phyloP scores from a whole-genome alignment of 1,284 basidiomycete genomes.

The Sporisorium sorghi region DNA sequence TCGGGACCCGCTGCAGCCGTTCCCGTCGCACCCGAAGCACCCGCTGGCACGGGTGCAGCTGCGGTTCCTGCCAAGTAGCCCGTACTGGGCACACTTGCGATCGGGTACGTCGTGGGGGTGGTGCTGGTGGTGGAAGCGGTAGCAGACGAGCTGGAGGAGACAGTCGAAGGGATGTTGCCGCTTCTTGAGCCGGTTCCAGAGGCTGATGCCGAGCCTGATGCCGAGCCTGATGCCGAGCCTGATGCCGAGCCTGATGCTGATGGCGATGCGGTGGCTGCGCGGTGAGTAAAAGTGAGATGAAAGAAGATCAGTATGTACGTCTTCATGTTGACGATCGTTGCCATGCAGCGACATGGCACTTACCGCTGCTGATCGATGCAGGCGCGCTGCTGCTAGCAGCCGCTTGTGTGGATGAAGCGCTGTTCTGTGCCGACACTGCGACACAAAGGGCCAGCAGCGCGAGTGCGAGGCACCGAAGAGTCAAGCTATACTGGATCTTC shows the following conservation, averaged over 20 bases:
- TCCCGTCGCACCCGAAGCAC: conserved; percentile 23
- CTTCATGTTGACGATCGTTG: neutral
- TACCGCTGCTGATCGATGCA: conserved; percentile 30
- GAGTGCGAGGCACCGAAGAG: conserved; percentile 32
- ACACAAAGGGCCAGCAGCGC: conserved; percentile 30
- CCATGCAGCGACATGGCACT: conserved; percentile 1
- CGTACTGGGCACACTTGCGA: conserved; percentile 37
- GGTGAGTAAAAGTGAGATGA: neutral
- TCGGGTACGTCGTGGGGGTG: conserved; percentile 48
- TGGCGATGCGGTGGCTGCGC: conserved; percentile 18
- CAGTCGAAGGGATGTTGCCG: conserved; percentile 12
- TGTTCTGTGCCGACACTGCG: conserved; percentile 39
- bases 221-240: conserved; percentile 18
- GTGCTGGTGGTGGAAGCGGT: conserved; percentile 34
- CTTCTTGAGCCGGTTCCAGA: conserved; percentile 22
- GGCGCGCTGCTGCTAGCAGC: conserved; percentile 8
- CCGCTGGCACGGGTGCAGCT: conserved; percentile 36
- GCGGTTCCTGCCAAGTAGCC: conserved; percentile 49
- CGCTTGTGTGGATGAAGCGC: conserved; percentile 31
- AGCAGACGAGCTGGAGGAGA: conserved; percentile 16
- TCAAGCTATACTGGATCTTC: conserved; percentile 19
- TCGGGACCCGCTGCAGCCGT: conserved; percentile 31
- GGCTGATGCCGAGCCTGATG: conserved; percentile 23
- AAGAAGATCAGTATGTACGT: conserved; percentile 4
- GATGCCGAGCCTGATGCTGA: conserved; percentile 24